Evolutionary conservation across 768 basidiomycete species (phyloP).

Genomic region (Coprinopsis cinerea): DNA sequence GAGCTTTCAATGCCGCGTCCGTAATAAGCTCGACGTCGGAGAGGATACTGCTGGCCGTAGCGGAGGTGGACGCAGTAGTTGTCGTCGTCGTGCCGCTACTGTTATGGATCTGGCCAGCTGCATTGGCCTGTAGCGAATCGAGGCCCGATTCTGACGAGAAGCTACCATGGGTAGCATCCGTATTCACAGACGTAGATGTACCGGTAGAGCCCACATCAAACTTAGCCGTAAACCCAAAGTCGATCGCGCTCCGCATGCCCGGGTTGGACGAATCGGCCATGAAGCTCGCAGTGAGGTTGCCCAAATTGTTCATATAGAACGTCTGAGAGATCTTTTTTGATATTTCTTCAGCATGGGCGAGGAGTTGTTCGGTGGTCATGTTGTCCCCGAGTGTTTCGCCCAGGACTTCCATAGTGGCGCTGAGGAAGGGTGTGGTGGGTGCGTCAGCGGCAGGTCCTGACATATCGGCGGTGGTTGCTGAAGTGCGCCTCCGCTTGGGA

Average conservation of each 20-base stretch:
- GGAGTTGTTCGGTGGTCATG: constrained; percentile 5
- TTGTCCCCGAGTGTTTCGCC: neutral
- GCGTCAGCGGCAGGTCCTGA: neutral
- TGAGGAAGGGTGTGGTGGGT: constrained; percentile 2
- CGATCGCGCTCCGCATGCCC: too few relatives aligned
- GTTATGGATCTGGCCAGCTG: too few relatives aligned
- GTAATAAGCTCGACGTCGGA: neutral
- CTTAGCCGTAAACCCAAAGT: too few relatives aligned
- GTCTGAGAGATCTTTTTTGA: constrained; percentile 2
- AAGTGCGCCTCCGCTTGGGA: constrained; percentile 3
- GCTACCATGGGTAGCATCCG: neutral
- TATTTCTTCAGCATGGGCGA: constrained; percentile 7
- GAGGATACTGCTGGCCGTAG: neutral
- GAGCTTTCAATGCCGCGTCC: neutral
- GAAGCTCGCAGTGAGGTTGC: neutral
- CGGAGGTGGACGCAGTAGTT: neutral
- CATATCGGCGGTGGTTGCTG: neutral
- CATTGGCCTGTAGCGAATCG: neutral
- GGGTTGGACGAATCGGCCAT: too few relatives aligned
- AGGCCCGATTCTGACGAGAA: neutral
- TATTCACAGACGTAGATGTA: too few relatives aligned
- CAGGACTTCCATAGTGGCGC: neutral
- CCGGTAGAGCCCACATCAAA: too few relatives aligned
- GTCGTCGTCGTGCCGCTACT: too few relatives aligned
- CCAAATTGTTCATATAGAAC: constrained; percentile 1